Evolutionary conservation across 495 filamentous ascomycete genomes (phyloP).

Genomic region (Aspergillus sclerotiicarbonarius): DNA sequence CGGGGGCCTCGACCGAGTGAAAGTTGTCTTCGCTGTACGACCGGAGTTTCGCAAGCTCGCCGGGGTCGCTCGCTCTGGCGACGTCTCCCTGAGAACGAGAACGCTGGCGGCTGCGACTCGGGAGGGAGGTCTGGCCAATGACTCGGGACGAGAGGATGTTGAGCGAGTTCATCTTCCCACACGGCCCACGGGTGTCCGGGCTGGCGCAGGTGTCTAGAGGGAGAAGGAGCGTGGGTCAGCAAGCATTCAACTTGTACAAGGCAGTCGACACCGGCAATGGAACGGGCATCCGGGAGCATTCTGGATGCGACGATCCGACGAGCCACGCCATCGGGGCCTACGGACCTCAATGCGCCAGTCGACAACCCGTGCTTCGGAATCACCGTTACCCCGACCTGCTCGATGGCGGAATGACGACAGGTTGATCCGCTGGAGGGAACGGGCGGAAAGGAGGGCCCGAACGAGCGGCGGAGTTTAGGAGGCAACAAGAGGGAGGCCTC

Average conservation of each 20-base stretch:
- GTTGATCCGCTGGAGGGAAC: conserved; percentile 1
- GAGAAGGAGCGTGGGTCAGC: conserved; percentile 26
- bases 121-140: conserved; percentile 56
- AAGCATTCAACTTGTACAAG: conserved; percentile 8
- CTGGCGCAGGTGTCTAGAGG: conserved; percentile 38
- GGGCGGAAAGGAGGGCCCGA: conserved; percentile 13
- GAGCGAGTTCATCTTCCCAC: conserved; percentile 91
- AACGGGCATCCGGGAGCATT: background rate
- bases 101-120: conserved; percentile 54
- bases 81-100: conserved; percentile 64
- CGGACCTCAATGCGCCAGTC: conserved; percentile 48
- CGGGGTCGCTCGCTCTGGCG: conserved; percentile 40
- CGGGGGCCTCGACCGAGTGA: conserved; percentile 28
- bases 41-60: conserved; percentile 47
- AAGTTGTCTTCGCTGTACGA: conserved; percentile 47
- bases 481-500: conserved; percentile 16
- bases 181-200: conserved; percentile 53
- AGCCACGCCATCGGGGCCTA: conserved; percentile 23
- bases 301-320: conserved; percentile 14
- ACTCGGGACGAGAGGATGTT: conserved; percentile 91
- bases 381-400: conserved; percentile 26
- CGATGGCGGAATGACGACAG: conserved; percentile 11
- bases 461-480: background rate
- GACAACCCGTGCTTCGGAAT: conserved; percentile 40
- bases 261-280: conserved; percentile 16